Base-by-base conservation (phyloP, 768 basidiomycete genomes). In the Termitomyces sp. region DNA sequence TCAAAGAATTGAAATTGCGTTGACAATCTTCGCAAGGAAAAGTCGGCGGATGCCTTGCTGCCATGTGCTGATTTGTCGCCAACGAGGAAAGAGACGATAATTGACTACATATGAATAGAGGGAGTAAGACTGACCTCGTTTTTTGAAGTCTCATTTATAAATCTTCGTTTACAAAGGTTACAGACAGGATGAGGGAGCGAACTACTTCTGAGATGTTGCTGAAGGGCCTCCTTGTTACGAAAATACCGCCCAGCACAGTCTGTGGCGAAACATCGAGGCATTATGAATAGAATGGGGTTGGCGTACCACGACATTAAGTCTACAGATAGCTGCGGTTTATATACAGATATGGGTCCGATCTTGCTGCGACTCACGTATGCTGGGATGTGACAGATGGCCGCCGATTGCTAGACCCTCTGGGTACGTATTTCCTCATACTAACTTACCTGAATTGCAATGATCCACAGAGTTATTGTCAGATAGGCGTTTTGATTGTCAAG, bases 191-290 rank as follows among this genome's bases (percentile, higher is more conserved):
- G 62, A 3, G 26, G 26, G 2, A 44, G 44, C 0, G 56, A 54
- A 24, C 50, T 52, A 2, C 43, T 52, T 5, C 50, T n/a, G 2
- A 63, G 56, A 47, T 63, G 62, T 35, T 60, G 59, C 10, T 60
- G 56, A 0, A 60, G 50, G 1, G 62, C 62, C 38, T 63, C 59
- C 13, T 55, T 44, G 35, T 60, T 55, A 3, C 40, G 18, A 26
- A 63, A 63, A 20, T 30, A 33, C 0, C 62, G 53, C 9, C 51
- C 49, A 30, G 43, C 53, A 8, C 57, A 58, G 8, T 58, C 57
- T 28, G 28, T 38, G 18, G 53, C 54, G 14, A 58, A 51, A 18
- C 62, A 63, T 35, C 45, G 56, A 6, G 59, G 62, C 62, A 63
- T 63, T 9, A 9, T 13, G 36, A 10, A 11, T n/a, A 16, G 18